These are phyloP conservation scores for Eucalyptus camaldulensis DNA, from an alignment of 345 rosid genomes.

Conservation along the genomic window DNA sequence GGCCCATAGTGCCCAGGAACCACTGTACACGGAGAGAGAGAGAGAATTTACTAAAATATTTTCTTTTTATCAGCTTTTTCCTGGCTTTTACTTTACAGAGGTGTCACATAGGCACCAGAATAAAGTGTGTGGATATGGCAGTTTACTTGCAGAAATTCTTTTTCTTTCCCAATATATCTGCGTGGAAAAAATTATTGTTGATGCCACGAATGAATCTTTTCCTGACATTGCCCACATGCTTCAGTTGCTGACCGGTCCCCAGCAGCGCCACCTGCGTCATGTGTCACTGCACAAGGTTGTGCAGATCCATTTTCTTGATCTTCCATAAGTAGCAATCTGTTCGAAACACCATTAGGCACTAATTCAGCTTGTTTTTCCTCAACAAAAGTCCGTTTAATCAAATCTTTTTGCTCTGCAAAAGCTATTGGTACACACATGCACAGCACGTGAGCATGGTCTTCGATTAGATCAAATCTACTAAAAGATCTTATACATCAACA, in stretches of 20 bases:
- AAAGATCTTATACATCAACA: not conserved
- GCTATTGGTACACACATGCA: not conserved
- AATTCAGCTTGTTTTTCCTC: not conserved
- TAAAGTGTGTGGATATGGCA: not conserved
- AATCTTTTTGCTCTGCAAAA: not conserved
- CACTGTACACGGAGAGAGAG: not conserved
- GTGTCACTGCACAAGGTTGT: not conserved
- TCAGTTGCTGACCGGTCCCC: not conserved
- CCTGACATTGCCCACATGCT: conserved; percentile 6
- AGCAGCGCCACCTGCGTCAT: not conserved
- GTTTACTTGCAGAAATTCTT: not conserved
- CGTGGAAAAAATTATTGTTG: not conserved
- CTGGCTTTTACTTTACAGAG: not conserved
- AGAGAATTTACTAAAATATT: not conserved
- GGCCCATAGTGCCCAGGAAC: not conserved
- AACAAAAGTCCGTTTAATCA: not conserved
- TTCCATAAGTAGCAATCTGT: not conserved
- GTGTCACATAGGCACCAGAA: not conserved
- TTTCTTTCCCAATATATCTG: not conserved
- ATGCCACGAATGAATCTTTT: not conserved
- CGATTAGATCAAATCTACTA: not conserved
- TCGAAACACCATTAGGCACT: not conserved
- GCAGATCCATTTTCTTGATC: not conserved
- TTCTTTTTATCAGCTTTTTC: not conserved
- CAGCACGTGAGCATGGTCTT: not conserved